Base-by-base conservation (phyloP, 225 moss, liverwort and hornwort genomes). In the Pleurozium schreberi region DNA sequence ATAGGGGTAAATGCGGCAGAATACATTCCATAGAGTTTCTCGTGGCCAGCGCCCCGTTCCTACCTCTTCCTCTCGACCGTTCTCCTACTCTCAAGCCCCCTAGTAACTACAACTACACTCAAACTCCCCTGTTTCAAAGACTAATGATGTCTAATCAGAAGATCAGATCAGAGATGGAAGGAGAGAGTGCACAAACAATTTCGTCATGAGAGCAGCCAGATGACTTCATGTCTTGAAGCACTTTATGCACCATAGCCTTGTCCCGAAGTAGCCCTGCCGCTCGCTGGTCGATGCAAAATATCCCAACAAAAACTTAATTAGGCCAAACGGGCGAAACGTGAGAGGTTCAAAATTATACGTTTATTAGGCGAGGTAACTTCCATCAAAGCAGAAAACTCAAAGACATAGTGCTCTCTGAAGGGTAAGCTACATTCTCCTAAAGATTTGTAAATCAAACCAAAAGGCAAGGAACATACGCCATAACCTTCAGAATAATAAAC, bases 181-280 rank as follows among this genome's bases (percentile, higher is more conserved):
- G 82, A 86, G 62, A 62, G 50, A 86, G 88, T 70, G 90, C 38
- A 88, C 93, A 66, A 87, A 95, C 95, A 86, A 90, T 91, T 92
- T 95, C 93, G 60, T 95, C 93, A 60, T 91, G 92, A 69, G 84
- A 67, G 81, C 91, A 93, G 81, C 87, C 89, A 87, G 93, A 87
- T 82, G 89, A 82, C 79, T 90, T 89, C 93, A 95, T 91, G 80
- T 91, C 89, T 81, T 89, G 71, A 60, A 95, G 95, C 83, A 95
- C 88, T 89, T 89, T 95, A 76, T 90, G 67, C 86, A 95, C 95
- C 71, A 90, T 53, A 66, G 83, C 67, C 83, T 87, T 90, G 36
- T 91, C 91, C 59, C 92, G 93, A 86, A 95, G 92, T 82, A 95
- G 89, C 80, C 95, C 95, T 84, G 94, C 94, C 59, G 93, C 87